Evolutionary conservation across 768 basidiomycete genomes (phyloP), one percentile per base, ranked within the genome.

Genomic region (Obba rivulosa): DNA sequence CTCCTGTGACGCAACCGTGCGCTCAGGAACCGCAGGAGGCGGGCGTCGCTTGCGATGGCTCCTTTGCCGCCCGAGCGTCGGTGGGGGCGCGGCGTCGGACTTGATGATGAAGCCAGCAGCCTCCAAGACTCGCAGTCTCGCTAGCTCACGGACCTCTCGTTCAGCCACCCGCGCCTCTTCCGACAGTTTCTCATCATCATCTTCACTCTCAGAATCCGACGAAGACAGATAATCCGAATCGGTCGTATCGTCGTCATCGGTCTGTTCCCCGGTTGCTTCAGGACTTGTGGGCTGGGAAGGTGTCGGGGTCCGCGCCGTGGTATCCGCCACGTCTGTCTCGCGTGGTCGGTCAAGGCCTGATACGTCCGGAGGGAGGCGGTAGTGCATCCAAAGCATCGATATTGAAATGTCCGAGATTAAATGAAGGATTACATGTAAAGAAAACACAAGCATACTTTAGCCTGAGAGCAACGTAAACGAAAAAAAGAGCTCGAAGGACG

Each of bases 101-200:
- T 84, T 81, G 40, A 95, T 75, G 48, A 91, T 81, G 21, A 96
- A 69, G 2, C 94, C 94, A 0, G 92, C 92, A 0, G 90, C 87
- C 60, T 90, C 82, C n/a, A 97, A 70, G 7, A 96, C 90, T 17
- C 85, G 76, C 55, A 81, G 81, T 18, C 90, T 74, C 61, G 95
- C 92, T 16, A 76, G 67, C 48, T 83, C 90, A 24, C 89, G 79
- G 16, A 79, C 77, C 44, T 74, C 74, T 10, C 69, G 70, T 45
- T 83, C 80, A 37, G 72, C 76, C 35, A 70, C 71, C 24, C 73
- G 73, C 53, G 76, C 74, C 31, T 69, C 69, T 49, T 73, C 72
- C 14, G 65, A 58, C 50, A 53, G 46, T 23, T 59, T 52, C 14
- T 62, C 60, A 3, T 69, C 64, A 3, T 59, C 66, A 2, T 62